Evolutionary conservation across 2,329 filamentous ascomycete species (phyloP).

Genomic region (Gremmenia infestans): DNA sequence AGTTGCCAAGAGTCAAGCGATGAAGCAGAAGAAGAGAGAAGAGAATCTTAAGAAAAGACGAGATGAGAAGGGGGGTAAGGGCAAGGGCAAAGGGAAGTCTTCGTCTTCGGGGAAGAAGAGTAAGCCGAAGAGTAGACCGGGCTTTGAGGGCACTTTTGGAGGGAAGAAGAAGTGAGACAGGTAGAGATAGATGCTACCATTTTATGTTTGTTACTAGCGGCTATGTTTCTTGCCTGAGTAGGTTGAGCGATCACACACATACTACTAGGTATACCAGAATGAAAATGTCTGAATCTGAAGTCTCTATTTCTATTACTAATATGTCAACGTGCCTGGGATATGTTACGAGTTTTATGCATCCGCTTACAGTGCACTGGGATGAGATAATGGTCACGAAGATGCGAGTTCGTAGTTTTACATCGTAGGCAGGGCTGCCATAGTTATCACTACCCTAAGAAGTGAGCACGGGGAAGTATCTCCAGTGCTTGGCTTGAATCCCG

Average conservation of each 20-base stretch:
- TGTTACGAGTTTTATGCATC: not conserved
- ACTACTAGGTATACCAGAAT: no score
- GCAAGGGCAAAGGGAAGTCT: constrained; percentile 48
- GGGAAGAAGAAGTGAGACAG: constrained; percentile 20
- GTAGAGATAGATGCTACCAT: not conserved
- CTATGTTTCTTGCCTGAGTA: not conserved
- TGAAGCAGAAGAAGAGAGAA: constrained; percentile 76
- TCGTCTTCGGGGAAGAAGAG: constrained; percentile 29
- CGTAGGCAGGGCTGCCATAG: no score
- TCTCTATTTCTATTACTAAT: no score
- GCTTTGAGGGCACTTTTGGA: constrained; percentile 51
- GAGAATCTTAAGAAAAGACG: constrained; percentile 70
- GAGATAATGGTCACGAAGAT: no score
- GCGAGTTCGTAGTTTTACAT: no score
- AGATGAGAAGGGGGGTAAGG: constrained; percentile 66
- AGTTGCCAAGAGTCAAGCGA: constrained; percentile 70
- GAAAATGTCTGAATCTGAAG: no score
- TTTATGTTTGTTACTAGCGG: no score
- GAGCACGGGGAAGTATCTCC: no score
- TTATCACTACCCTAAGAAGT: no score
- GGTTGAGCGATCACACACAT: not conserved
- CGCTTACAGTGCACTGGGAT: no score
- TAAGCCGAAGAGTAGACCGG: constrained; percentile 44
- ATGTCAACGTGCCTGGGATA: not conserved
- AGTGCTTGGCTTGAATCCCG: no score